Evolutionary conservation across 345 rosid species (phyloP).

Genomic region (Citrus maxima): DNA sequence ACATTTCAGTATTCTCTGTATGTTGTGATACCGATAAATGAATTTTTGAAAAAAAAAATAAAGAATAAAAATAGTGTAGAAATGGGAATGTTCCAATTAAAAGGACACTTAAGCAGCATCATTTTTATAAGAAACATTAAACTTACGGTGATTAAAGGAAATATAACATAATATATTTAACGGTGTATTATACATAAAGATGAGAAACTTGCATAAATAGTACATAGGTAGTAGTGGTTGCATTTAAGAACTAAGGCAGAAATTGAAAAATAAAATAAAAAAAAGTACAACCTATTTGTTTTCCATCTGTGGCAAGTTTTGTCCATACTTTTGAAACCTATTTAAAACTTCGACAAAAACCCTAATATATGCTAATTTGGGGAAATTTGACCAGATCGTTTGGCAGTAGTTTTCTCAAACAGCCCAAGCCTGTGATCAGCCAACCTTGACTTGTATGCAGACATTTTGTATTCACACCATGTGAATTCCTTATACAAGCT

Average conservation of each 20-base stretch:
- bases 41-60: background rate
- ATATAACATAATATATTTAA: background rate
- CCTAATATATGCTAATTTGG: slow-evolving; percentile 15
- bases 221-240: background rate
- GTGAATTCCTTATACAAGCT: slow-evolving; percentile 80
- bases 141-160: background rate
- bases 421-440: slow-evolving; percentile 71
- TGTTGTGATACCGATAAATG: slow-evolving; percentile 16
- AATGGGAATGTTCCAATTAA: background rate
- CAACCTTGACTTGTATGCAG: slow-evolving; percentile 75
- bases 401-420: slow-evolving; percentile 44
- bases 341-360: slow-evolving; percentile 15
- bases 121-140: background rate
- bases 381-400: slow-evolving; percentile 15
- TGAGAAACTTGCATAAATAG: slow-evolving; percentile 18
- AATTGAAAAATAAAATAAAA: background rate
- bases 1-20: slow-evolving; percentile 1
- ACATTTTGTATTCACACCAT: slow-evolving; percentile 74
- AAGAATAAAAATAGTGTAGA: background rate
- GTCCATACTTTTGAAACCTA: slow-evolving; percentile 17
- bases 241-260: background rate
- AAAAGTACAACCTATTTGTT: slow-evolving; percentile 18
- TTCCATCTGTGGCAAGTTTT: slow-evolving; percentile 31
- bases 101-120: background rate
- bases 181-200: slow-evolving; percentile 1